These are phyloP conservation scores for Myriosclerotinia scirpicola DNA, from an alignment of 2,329 filamentous ascomycete species.

Conservation along the genomic window DNA sequence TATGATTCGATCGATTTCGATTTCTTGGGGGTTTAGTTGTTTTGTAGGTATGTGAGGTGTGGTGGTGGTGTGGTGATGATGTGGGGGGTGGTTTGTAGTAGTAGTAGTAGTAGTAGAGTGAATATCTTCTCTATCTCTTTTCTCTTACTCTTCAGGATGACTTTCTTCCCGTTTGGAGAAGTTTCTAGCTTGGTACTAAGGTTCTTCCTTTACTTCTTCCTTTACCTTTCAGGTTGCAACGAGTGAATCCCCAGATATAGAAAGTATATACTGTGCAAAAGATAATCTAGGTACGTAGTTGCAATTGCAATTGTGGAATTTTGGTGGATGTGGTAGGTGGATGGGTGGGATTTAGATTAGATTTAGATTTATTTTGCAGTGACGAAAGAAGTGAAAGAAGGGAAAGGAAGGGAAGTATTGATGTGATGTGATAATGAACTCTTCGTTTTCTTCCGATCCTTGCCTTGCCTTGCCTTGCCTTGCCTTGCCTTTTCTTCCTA, in stretches of 20 bases:
- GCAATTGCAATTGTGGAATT: constrained; percentile 2
- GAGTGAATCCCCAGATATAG: constrained; percentile 2
- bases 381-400: background rate
- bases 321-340: background rate
- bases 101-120: too few species aligned
- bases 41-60: too few species aligned
- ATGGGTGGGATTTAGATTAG: too few species aligned
- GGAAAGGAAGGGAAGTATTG: too few species aligned
- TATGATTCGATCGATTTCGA: too few species aligned
- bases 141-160: too few species aligned
- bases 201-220: constrained; percentile 8
- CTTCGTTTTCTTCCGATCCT: background rate
- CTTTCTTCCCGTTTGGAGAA: background rate
- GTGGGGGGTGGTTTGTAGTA: too few species aligned
- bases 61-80: background rate
- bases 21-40: too few species aligned
- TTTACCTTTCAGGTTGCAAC: background rate
- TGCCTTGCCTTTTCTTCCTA: background rate
- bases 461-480: too few species aligned
- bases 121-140: too few species aligned
- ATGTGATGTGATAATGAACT: background rate
- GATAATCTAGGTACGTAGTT: too few species aligned
- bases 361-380: background rate
- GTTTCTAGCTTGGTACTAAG: background rate
- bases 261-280: constrained; percentile 1